phyloP scores from a whole-genome alignment of 768 basidiomycete genomes.

The Suillus cothurnatus region DNA sequence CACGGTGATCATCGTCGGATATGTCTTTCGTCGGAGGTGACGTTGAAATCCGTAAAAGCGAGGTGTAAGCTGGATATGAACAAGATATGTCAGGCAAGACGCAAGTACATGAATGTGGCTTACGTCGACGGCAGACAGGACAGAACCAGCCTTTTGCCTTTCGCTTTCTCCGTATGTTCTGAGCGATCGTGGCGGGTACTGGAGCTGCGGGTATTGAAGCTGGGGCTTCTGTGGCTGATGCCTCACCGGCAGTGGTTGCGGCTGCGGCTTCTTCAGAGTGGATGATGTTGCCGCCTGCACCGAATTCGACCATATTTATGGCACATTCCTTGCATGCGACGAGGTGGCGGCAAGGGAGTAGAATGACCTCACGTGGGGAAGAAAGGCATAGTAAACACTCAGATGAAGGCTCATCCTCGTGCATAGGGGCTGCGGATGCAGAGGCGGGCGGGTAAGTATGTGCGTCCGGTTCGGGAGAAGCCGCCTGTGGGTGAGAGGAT shows the following conservation, averaged over 20 bases:
- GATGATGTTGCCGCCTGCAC: slow-evolving; percentile 86
- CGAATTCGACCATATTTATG: slow-evolving; percentile 96
- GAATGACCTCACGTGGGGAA: slow-evolving; percentile 86
- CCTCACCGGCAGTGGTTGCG: slow-evolving; percentile 27
- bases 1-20: slow-evolving; percentile 32
- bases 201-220: slow-evolving; percentile 16
- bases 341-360: slow-evolving; percentile 90
- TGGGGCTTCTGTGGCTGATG: slow-evolving; percentile 16
- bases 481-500: slow-evolving; percentile 34
- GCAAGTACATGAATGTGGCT: slow-evolving; percentile 33
- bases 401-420: slow-evolving; percentile 73
- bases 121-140: slow-evolving; percentile 93
- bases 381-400: slow-evolving; percentile 93
- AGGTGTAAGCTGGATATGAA: slow-evolving; percentile 71
- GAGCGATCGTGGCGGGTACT: slow-evolving; percentile 26
- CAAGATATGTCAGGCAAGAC: slow-evolving; percentile 7
- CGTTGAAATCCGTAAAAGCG: slow-evolving; percentile 81
- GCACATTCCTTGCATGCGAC: slow-evolving; percentile 97
- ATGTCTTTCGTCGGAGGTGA: slow-evolving; percentile 51
- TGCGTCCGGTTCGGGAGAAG: slow-evolving; percentile 39
- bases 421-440: slow-evolving; percentile 28
- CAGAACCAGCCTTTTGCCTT: slow-evolving; percentile 98
- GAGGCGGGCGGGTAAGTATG: slow-evolving; percentile 51
- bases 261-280: slow-evolving; percentile 47
- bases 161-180: slow-evolving; percentile 71